Conservation (phyloP, 2,329 filamentous ascomycete genomes). For the Aspergillus hortae region DNA sequence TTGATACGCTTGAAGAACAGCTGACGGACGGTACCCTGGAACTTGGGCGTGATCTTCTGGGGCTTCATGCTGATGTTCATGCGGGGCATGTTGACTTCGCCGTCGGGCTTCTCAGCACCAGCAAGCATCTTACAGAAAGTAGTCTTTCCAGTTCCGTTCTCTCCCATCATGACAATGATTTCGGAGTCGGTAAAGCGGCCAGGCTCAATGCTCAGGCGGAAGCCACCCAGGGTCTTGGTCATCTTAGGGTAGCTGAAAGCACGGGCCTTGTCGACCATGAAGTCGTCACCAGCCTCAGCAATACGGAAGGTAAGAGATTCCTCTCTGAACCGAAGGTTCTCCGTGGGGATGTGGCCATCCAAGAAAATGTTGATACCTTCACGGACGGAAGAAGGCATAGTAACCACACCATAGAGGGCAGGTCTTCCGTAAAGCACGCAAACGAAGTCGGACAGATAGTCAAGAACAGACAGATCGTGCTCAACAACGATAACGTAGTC, state of each 20-base stretch:
- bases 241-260: constrained; percentile 85
- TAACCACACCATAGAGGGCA: constrained; percentile 96
- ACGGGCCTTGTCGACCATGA: constrained; percentile 75
- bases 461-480: constrained; percentile 96
- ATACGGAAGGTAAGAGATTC: constrained; percentile 96
- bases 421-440: constrained; percentile 95
- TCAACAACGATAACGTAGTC: constrained; percentile 99
- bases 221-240: constrained; percentile 88
- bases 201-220: constrained; percentile 75
- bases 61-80: constrained; percentile 99
- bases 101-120: constrained; percentile 88
- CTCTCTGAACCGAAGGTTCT: constrained; percentile 97
- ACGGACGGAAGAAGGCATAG: constrained; percentile 88
- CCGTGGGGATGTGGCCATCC: constrained; percentile 94
- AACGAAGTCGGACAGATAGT: constrained; percentile 98
- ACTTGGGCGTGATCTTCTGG: constrained; percentile 98
- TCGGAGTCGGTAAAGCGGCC: constrained; percentile 96
- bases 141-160: constrained; percentile 99
- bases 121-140: constrained; percentile 97
- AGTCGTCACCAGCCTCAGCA: constrained; percentile 84
- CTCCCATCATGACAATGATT: constrained; percentile 99
- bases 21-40: constrained; percentile 92
- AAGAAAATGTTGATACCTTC: constrained; percentile 99
- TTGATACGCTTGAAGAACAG: constrained; percentile 99
- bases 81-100: constrained; percentile 70